A percentile compares a stretch with the other conserved stretches of the same genome.
Conservation (phyloP, 2,329 filamentous ascomycete species). For the Verticillium dahliae region DNA sequence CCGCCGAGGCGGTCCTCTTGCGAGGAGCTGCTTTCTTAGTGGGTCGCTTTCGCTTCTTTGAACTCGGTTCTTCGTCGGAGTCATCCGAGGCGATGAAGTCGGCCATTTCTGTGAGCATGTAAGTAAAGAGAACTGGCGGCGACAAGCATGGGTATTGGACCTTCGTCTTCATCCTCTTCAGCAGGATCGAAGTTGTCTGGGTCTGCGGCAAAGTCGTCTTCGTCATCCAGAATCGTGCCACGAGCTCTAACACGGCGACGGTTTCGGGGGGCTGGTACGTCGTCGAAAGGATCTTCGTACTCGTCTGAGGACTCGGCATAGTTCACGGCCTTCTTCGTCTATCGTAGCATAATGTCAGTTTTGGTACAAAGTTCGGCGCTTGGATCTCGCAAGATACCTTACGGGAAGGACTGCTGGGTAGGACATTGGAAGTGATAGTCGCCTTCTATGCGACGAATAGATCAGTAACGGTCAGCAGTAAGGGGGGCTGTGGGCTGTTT, state of each 20-base stretch:
- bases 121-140: neutral
- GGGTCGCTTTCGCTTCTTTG: slow-evolving; percentile 72
- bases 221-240: slow-evolving; percentile 54
- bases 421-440: slow-evolving; percentile 30
- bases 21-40: slow-evolving; percentile 43
- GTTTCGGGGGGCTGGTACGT: slow-evolving; percentile 29
- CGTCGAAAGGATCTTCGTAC: slow-evolving; percentile 64
- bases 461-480: slow-evolving; percentile 34
- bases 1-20: slow-evolving; percentile 51
- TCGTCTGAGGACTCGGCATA: slow-evolving; percentile 85
- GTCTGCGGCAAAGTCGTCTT: slow-evolving; percentile 67
- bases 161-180: slow-evolving; percentile 56
- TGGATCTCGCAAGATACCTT: slow-evolving; percentile 50
- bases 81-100: slow-evolving; percentile 87
- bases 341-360: neutral
- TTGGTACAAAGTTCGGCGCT: neutral
- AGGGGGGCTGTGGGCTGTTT: slow-evolving; percentile 37
- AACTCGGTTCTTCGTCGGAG: slow-evolving; percentile 58
- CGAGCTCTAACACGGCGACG: slow-evolving; percentile 41
- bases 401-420: slow-evolving; percentile 67
- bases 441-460: slow-evolving; percentile 27
- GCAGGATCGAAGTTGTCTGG: slow-evolving; percentile 45
- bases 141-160: slow-evolving; percentile 23
- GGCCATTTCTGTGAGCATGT: slow-evolving; percentile 52
- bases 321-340: slow-evolving; percentile 56